Evolutionary conservation across 345 rosid species (phyloP).

Genomic region (Cochlearia excelsa): DNA sequence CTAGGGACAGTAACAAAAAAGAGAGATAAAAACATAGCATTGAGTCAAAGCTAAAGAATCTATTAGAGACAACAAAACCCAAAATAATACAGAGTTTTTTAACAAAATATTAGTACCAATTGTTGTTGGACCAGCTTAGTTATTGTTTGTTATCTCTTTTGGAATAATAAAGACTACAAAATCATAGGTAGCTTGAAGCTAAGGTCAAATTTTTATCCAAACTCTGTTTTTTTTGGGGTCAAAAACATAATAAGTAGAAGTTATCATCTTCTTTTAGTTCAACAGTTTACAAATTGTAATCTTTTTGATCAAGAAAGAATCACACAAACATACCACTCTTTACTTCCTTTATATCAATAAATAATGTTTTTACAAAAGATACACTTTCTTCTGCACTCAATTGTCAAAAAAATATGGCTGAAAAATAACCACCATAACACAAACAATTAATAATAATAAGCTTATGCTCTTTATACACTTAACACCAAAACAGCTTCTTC

Average conservation of each 20-base stretch:
- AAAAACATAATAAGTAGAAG: slow-evolving; percentile 25
- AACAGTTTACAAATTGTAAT: slow-evolving; percentile 23
- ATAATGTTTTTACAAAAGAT: slow-evolving; percentile 47
- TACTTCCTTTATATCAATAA: slow-evolving; percentile 41
- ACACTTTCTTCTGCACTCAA: slow-evolving; percentile 45
- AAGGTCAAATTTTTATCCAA: slow-evolving; percentile 25
- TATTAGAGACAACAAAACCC: no score
- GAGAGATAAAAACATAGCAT: slow-evolving; percentile 3
- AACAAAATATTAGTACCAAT: slow-evolving; percentile 7
- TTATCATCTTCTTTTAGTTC: slow-evolving; percentile 33
- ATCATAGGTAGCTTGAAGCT: slow-evolving; percentile 24
- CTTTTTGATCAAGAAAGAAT: slow-evolving; percentile 18
- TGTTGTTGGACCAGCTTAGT: no score
- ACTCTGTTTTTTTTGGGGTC: slow-evolving; percentile 7
- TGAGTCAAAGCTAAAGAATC: slow-evolving; percentile 4
- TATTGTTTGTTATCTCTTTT: no score
- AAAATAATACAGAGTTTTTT: not conserved
- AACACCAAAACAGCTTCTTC: slow-evolving; percentile 57
- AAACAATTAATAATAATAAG: slow-evolving; percentile 40
- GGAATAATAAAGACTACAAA: no score
- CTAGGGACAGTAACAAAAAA: slow-evolving; percentile 23
- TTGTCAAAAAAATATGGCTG: slow-evolving; percentile 26
- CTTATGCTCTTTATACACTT: slow-evolving; percentile 78
- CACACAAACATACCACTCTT: slow-evolving; percentile 35
- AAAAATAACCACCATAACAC: slow-evolving; percentile 30